Evolutionary conservation across 106 monocot species (phyloP), one percentile per base, ranked within the genome.

Genomic region (Dendrobium nobile): DNA sequence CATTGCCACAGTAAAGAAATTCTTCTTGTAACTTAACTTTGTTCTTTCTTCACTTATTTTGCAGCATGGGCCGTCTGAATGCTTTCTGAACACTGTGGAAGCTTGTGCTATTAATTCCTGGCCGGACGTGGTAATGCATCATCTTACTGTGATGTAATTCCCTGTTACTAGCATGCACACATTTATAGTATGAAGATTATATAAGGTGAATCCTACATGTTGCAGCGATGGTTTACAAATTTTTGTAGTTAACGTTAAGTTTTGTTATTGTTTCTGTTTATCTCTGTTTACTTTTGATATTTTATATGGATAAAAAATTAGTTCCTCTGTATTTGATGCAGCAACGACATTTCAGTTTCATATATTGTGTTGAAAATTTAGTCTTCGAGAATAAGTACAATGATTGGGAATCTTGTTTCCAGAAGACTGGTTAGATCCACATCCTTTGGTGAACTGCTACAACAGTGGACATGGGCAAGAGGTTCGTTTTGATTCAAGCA

Each of bases 11-110:
- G n/a, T n/a, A n/a, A n/a, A n/a, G n/a, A n/a, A n/a, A 41, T 45
- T 45, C 2, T 4, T 73, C 19, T 74, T 74, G 0, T 28, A 28
- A 27, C 27, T 2, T 77, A 33, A 41, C 47, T 47, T 24, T 73
- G 3, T 33, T 42, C 40, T 7, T 4, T 33, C 24, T 84, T 83
- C 20, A 54, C 75, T 78, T 26, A 16, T 31, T 79, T 85, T 83
- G 88, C 92, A 99, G 99, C 99, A 99, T 86, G 99, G 99, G 20
- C 54, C 81, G 27, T 82, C 87, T 31, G 99, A 99, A 79, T 99
- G 99, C 79, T 79, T 90, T 33, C 79, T 95, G 6, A 99, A 95
- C 82, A 88, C 90, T 3, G 86, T 99, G 20, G 99, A 99, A 85
- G 99, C 95, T 67, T 99, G 99, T 80, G 99, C 90, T 15, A 99